Conservation (phyloP, 257 asterid species). For the Solanum dulcamara region DNA sequence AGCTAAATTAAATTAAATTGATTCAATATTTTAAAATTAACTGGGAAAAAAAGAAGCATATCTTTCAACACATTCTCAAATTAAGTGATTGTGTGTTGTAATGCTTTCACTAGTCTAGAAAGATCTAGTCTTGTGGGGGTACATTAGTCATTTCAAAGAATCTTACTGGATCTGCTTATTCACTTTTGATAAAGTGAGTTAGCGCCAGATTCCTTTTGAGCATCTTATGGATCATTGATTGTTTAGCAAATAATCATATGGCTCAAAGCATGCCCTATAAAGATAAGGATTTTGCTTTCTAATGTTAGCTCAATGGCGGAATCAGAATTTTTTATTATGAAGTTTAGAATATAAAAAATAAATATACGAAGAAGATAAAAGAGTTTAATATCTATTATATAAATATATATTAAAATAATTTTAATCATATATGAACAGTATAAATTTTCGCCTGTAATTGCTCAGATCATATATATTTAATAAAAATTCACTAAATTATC, state of each 20-base stretch:
- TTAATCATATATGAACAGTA: no score
- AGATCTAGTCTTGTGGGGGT: background rate
- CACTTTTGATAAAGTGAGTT: background rate
- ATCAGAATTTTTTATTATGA: no score
- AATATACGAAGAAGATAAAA: no score
- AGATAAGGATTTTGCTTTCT: background rate
- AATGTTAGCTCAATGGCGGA: no score
- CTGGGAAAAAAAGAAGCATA: no score
- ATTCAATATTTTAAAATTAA: no score
- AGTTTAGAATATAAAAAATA: no score
- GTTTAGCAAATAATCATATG: background rate
- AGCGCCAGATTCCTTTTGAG: background rate
- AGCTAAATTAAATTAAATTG: no score
- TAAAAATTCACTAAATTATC: background rate
- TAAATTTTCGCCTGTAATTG: no score
- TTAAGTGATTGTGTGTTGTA: background rate
- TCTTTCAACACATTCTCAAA: background rate
- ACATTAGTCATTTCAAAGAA: background rate
- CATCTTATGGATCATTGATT: background rate
- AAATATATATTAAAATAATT: no score
- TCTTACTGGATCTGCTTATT: background rate
- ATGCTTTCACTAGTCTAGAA: background rate
- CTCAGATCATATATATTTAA: no score
- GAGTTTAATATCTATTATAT: no score
- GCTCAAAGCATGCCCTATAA: background rate